phyloP scores from a whole-genome alignment of 257 asterid species.

The Solanum habrochaites region DNA sequence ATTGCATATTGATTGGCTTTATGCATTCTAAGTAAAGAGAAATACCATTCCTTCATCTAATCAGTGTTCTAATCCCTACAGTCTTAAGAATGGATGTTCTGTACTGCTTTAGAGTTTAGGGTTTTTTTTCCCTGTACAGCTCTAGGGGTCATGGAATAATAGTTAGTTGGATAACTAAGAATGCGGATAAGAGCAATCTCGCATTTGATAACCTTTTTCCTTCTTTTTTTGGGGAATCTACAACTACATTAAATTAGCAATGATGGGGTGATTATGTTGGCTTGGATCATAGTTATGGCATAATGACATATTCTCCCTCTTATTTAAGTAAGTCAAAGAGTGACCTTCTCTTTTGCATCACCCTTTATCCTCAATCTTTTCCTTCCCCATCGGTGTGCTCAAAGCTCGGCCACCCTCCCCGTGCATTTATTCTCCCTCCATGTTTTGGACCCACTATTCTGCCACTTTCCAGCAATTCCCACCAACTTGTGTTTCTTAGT shows the following conservation, averaged over 20 bases:
- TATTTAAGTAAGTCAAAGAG: not conserved
- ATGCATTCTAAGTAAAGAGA: not conserved
- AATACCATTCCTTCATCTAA: not conserved
- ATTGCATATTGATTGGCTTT: not conserved
- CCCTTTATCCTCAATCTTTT: not conserved
- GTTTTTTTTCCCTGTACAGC: not conserved
- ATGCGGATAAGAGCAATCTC: not conserved
- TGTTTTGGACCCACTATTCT: too few species aligned
- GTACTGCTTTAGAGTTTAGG: not conserved
- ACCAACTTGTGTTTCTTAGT: too few species aligned
- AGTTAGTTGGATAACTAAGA: not conserved
- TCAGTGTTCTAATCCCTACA: not conserved
- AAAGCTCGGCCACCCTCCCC: not conserved
- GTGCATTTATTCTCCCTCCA: not conserved
- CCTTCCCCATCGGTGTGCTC: not conserved
- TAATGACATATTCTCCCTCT: not conserved
- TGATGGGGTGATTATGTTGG: not conserved
- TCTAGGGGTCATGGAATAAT: not conserved
- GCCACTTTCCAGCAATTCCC: too few species aligned
- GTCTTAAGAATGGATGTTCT: not conserved
- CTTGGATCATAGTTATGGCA: not conserved
- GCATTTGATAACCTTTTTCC: not conserved
- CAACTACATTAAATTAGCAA: not conserved
- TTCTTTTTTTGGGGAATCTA: not conserved
- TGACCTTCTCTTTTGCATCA: not conserved